Conservation (phyloP, 805 yeast genomes). For the Saccharomycopsis oosterbeekiorum region DNA sequence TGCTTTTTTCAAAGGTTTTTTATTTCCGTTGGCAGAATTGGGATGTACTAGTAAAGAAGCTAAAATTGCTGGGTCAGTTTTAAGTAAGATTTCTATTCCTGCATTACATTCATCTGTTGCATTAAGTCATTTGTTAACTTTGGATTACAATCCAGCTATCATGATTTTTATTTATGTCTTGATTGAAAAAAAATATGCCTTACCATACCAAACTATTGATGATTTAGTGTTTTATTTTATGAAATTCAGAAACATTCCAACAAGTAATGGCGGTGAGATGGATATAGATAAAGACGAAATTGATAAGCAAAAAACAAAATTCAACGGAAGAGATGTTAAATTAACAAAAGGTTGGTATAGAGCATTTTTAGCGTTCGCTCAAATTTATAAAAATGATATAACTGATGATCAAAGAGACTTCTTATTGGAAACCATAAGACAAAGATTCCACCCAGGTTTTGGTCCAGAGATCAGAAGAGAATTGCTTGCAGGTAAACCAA, state of each 20-base stretch:
- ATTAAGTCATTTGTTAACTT: constrained; percentile 67
- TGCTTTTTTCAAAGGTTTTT: constrained; percentile 93
- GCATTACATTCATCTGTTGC: constrained; percentile 96
- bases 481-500: constrained; percentile 72
- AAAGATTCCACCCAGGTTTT: constrained; percentile 77
- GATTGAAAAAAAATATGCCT: constrained; percentile 89
- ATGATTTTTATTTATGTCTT: constrained; percentile 84
- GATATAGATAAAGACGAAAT: constrained; percentile 27
- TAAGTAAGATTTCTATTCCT: constrained; percentile 84
- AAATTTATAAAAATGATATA: constrained; percentile 91
- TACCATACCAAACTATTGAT: constrained; percentile 94
- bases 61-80: constrained; percentile 84
- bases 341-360: constrained; percentile 98
- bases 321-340: constrained; percentile 31
- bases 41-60: constrained; percentile 92
- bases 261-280: constrained; percentile 29
- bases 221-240: constrained; percentile 89
- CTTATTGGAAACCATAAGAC: constrained; percentile 80
- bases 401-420: constrained; percentile 98
- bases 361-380: constrained; percentile 89
- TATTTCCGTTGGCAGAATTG: constrained; percentile 83
- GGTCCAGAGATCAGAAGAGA: constrained; percentile 95
- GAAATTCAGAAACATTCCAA: constrained; percentile 66
- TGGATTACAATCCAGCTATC: constrained; percentile 80
- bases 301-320: constrained; percentile 26